Percentiles rank a stretch among this genome's conserved stretches.
Conservation (phyloP, 495 filamentous ascomycete species). For the Emericellopsis terricola region DNA sequence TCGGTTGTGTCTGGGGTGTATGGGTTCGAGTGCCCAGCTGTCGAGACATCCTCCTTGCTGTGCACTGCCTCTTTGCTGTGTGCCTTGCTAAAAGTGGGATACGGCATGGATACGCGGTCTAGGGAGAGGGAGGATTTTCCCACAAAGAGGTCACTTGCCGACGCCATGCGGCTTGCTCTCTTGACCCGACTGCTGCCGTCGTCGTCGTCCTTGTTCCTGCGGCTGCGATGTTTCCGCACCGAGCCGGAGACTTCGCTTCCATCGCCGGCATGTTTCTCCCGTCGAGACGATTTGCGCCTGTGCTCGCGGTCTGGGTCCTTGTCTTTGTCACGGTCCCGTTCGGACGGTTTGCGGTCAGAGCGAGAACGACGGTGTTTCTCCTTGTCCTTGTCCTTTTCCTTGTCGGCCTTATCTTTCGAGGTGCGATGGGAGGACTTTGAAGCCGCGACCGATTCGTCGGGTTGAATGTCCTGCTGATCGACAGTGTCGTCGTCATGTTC, state of each 20-base stretch:
- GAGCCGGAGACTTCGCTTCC: slow-evolving; percentile 2
- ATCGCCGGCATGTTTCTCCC: background rate
- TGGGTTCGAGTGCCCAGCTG: slow-evolving; percentile 25
- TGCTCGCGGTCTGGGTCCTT: slow-evolving; percentile 7
- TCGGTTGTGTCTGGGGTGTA: slow-evolving; percentile 71
- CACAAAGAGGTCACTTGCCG: slow-evolving; percentile 26
- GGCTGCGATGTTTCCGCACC: background rate
- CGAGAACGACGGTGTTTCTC: slow-evolving; percentile 19
- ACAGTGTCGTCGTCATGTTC: slow-evolving; percentile 19
- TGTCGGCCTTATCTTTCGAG: too few species aligned
- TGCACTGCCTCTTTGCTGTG: slow-evolving; percentile 70
- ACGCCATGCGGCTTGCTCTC: slow-evolving; percentile 16
- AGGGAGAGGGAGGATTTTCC: slow-evolving; percentile 16
- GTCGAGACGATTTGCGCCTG: slow-evolving; percentile 2
- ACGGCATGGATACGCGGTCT: slow-evolving; percentile 45
- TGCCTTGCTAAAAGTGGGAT: slow-evolving; percentile 74
- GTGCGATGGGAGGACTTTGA: too few species aligned
- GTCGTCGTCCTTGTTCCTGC: slow-evolving; percentile 6
- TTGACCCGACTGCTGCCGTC: slow-evolving; percentile 10
- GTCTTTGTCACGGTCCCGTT: slow-evolving; percentile 5
- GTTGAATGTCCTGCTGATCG: too few species aligned
- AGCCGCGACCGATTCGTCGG: too few species aligned
- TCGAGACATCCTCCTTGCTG: slow-evolving; percentile 35
- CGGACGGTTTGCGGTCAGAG: slow-evolving; percentile 3
- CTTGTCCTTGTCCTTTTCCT: too few species aligned